Evolutionary conservation across 108 stramenopile genomes (phyloP).

Genomic region (Phaeodactylum tricornutum): DNA sequence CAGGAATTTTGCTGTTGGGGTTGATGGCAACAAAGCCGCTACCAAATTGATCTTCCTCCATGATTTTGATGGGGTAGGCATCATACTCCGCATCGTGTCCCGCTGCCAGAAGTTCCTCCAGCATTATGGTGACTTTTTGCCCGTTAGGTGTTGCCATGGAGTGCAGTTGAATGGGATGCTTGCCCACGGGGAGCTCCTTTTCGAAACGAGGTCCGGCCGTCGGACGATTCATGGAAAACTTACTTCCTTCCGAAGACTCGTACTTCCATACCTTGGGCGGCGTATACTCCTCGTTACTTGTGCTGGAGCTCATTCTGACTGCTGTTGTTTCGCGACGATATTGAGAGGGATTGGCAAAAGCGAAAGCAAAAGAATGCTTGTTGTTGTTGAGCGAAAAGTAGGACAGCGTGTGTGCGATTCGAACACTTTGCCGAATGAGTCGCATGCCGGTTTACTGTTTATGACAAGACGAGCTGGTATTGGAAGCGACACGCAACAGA

Average conservation of each 20-base stretch:
- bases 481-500: too few relatives aligned
- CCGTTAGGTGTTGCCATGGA: conserved; percentile 82
- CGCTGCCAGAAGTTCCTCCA: conserved; percentile 53
- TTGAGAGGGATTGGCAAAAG: too few relatives aligned
- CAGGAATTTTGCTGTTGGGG: conserved; percentile 88
- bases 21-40: conserved; percentile 75
- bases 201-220: conserved; percentile 65
- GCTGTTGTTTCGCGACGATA: too few relatives aligned
- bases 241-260: conserved; percentile 14
- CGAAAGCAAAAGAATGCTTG: too few relatives aligned
- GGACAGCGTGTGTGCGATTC: too few relatives aligned
- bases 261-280: conserved; percentile 38
- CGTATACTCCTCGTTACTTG: conserved; percentile 17
- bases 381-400: too few relatives aligned
- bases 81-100: conserved; percentile 67
- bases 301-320: too few relatives aligned
- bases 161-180: conserved; percentile 75
- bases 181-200: conserved; percentile 42
- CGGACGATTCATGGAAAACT: conserved; percentile 35
- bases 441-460: too few relatives aligned
- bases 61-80: conserved; percentile 55
- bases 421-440: too few relatives aligned
- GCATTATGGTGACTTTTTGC: conserved; percentile 68
- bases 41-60: conserved; percentile 64
- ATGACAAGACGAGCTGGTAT: too few relatives aligned